Conservation (phyloP, 768 basidiomycete genomes). For the Termitomyces sp. region DNA sequence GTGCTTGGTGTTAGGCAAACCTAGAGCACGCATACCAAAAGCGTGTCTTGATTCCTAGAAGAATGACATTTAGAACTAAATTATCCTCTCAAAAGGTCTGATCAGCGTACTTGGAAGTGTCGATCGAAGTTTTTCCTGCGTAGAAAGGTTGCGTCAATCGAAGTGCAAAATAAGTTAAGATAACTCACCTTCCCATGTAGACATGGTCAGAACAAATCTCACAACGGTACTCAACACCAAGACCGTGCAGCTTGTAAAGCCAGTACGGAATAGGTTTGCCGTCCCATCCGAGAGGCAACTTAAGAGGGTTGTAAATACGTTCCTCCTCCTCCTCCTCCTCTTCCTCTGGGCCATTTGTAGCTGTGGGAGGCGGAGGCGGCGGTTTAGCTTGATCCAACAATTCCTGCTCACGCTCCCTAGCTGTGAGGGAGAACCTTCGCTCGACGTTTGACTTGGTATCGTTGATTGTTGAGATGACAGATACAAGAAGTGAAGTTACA, state of each 20-base stretch:
- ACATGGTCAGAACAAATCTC: constrained; percentile 97
- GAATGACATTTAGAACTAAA: constrained; percentile 13
- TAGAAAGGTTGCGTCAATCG: constrained; percentile 2
- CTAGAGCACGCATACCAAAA: constrained; percentile 96
- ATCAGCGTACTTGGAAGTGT: constrained; percentile 73
- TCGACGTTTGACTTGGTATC: constrained; percentile 97
- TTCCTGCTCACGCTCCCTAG: constrained; percentile 96
- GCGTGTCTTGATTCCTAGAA: constrained; percentile 88
- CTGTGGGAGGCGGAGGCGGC: constrained; percentile 39
- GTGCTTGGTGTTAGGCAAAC: constrained; percentile 96
- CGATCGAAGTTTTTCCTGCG: constrained; percentile 90
- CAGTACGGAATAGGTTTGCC: constrained; percentile 99
- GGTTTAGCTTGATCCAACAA: constrained; percentile 66
- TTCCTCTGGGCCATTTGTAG: constrained; percentile 36
- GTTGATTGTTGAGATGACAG: constrained; percentile 60
- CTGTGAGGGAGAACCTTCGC: constrained; percentile 92
- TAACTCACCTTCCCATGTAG: constrained; percentile 85
- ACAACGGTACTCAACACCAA: constrained; percentile 97
- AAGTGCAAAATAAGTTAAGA: not conserved
- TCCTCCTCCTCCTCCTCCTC: constrained; percentile 95
- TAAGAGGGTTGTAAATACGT: constrained; percentile 96
- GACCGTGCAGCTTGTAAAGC: constrained; percentile 95
- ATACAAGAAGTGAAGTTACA: constrained; percentile 56
- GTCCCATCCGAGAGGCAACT: constrained; percentile 95
- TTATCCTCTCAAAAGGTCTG: constrained; percentile 44